Evolutionary conservation across 768 basidiomycete species (phyloP), one percentile per base, ranked within the genome.

Genomic region (Boletus huronensis): DNA sequence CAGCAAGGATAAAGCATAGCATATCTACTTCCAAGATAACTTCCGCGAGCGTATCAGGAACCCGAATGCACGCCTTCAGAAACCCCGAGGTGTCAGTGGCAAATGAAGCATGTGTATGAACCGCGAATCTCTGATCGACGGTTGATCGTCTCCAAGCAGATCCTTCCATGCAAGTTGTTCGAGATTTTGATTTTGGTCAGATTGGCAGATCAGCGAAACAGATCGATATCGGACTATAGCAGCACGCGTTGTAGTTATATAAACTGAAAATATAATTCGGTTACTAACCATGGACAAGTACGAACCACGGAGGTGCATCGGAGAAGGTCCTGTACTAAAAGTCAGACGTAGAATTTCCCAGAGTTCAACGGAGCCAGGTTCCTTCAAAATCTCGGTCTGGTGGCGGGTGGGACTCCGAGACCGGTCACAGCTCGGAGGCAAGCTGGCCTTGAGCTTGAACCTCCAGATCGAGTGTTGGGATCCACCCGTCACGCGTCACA

Each of bases 51-150:
- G 6, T 35, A 41, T 62, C 28, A 34, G 13, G 34, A 52, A 50
- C 26, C 14, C 10, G 25, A 34, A 50, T n/a, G n/a, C 19, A 32
- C 14, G 1, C 10, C 17, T 39, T 40, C 36, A 19, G 21, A 13
- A 13, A 28, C 16, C 28, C 26, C 9, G 11, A n/a, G 9, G n/a
- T 17, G 19, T 34, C 29, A 26, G n/a, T 45, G 32, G 40, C 0
- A 50, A 34, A 45, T 48, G 31, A 31, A 26, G 36, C 8, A 39
- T 25, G n/a, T n/a, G n/a, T n/a, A n/a, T 19, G 14, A 21, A 4
- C 7, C n/a, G 58, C 36, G 8, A 50, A 57, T 53, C 58, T 26
- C 36, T 54, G 62, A 64, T 61, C 54, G 62, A 39, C 61, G 43
- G 36, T 17, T n/a, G 48, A 62, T 53, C 42, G 11, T 44, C 39